Conservation (phyloP, 176 grass and related monocot genomes). For the Eleusine coracana region DNA sequence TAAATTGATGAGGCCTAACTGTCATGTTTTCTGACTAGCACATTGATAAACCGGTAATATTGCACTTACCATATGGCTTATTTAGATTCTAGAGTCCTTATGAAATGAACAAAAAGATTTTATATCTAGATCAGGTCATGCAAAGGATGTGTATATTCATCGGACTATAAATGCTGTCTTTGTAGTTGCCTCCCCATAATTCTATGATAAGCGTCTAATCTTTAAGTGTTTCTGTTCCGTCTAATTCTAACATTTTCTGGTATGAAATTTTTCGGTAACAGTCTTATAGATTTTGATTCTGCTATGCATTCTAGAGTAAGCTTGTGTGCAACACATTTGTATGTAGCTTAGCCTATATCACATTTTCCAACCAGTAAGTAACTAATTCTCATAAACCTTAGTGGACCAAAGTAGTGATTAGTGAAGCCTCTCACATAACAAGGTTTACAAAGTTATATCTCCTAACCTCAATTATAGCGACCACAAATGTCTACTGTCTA, state of each 20-base stretch:
- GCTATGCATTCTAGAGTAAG: background rate
- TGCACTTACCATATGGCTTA: background rate
- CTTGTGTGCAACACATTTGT: background rate
- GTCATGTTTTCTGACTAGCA: background rate
- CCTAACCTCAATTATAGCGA: background rate
- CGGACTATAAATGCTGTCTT: background rate
- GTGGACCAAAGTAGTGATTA: background rate
- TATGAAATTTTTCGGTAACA: background rate
- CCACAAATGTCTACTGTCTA: background rate
- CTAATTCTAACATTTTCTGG: background rate
- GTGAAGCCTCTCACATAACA: background rate
- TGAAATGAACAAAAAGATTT: background rate
- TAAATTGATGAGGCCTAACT: background rate
- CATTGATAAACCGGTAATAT: background rate
- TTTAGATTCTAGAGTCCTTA: background rate
- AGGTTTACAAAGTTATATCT: background rate
- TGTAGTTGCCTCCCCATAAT: background rate
- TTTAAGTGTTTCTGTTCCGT: background rate
- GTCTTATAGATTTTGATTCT: conserved; percentile 6
- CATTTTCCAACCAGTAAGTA: background rate
- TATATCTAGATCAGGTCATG: background rate
- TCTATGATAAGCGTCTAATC: background rate
- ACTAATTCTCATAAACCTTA: background rate
- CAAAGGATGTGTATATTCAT: background rate
- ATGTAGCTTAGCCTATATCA: background rate